Evolutionary conservation across 495 filamentous ascomycete species (phyloP).

Genomic region (Daldinia childiae): DNA sequence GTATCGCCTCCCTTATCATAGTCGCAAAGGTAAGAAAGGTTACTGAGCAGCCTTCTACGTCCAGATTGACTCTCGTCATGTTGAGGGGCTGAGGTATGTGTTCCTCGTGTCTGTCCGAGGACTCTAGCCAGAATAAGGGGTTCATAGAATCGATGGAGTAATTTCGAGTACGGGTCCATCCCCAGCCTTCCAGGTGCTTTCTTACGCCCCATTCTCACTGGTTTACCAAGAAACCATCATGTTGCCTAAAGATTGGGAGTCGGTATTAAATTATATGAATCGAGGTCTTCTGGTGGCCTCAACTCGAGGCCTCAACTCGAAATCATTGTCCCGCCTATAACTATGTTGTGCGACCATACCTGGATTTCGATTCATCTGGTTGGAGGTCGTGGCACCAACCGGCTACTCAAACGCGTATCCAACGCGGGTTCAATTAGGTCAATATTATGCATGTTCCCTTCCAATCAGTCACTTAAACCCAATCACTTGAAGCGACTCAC

Average conservation of each 20-base stretch:
- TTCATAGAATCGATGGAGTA: conserved; percentile 49
- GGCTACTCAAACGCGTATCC: background rate
- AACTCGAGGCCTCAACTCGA: no score
- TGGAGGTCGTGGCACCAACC: background rate
- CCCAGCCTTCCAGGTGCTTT: conserved; percentile 1
- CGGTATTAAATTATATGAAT: background rate
- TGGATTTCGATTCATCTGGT: background rate
- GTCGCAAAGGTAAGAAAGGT: conserved; percentile 51
- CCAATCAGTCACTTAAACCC: background rate
- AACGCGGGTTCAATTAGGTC: background rate
- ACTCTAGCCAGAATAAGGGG: conserved; percentile 43
- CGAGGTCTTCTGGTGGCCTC: background rate
- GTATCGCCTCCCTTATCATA: conserved; percentile 47
- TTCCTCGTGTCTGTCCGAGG: conserved; percentile 46
- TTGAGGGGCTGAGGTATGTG: conserved; percentile 28
- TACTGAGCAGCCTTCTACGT: conserved; percentile 40
- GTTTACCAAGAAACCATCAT: background rate
- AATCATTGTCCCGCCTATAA: background rate
- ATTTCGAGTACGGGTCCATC: conserved; percentile 20
- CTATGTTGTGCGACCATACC: background rate
- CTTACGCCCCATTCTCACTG: background rate
- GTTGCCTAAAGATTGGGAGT: background rate
- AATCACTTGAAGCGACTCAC: background rate
- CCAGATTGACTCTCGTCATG: conserved; percentile 2
- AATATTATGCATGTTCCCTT: background rate